These are phyloP conservation scores for Pythium guiyangense DNA, from an alignment of 352 stramenopile species.

Conservation along the genomic window DNA sequence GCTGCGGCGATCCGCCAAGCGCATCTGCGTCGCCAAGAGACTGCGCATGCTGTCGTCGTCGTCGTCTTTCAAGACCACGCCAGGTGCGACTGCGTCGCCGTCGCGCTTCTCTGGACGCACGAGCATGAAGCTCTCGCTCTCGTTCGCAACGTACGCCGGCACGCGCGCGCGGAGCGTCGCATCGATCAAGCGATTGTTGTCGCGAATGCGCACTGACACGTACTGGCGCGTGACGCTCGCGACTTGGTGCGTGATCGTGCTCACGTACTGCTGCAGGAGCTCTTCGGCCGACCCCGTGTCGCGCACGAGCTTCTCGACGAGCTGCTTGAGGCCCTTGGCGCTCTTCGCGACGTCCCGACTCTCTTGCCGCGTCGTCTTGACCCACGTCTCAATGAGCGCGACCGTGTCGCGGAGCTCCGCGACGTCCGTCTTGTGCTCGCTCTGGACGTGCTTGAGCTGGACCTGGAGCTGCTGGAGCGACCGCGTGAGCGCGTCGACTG, in stretches of 20 bases:
- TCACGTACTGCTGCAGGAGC: constrained; percentile 79
- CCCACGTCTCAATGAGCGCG: constrained; percentile 35
- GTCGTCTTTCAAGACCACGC: constrained; percentile 35
- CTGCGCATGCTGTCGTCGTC: constrained; percentile 32
- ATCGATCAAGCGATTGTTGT: constrained; percentile 80
- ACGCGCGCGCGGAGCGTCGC: constrained; percentile 66
- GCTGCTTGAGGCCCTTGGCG: constrained; percentile 55
- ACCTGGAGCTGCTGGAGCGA: constrained; percentile 29
- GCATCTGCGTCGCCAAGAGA: constrained; percentile 16
- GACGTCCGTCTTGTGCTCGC: constrained; percentile 29
- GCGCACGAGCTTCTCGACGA: constrained; percentile 75
- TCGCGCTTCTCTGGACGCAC: constrained; percentile 36
- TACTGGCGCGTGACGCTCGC: constrained; percentile 79
- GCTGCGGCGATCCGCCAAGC: neutral
- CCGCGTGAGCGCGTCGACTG: constrained; percentile 10
- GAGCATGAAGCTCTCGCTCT: constrained; percentile 64
- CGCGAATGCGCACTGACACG: constrained; percentile 71
- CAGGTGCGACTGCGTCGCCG: constrained; percentile 3
- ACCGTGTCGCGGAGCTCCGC: constrained; percentile 31
- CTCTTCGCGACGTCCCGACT: constrained; percentile 39
- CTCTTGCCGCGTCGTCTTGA: constrained; percentile 36
- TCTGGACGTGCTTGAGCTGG: constrained; percentile 34
- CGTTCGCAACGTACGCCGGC: constrained; percentile 60
- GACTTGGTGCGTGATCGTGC: constrained; percentile 81
- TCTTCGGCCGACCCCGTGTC: constrained; percentile 64